Conservation (phyloP, 352 stramenopile species). For the Phytophthora pseudosyringae region DNA sequence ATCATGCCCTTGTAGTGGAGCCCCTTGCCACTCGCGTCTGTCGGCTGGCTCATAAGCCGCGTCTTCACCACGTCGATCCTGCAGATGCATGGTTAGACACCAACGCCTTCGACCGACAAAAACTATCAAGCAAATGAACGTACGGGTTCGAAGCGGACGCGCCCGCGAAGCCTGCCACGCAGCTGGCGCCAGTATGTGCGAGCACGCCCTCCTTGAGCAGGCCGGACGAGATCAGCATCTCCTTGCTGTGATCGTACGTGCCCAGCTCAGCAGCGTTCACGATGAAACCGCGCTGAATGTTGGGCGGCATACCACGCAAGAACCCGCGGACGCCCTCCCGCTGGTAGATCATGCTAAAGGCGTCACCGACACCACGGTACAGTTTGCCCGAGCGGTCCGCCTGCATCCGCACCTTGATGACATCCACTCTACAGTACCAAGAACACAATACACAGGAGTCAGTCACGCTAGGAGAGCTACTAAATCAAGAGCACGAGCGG, state of each 20-base stretch:
- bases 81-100: conserved; percentile 8
- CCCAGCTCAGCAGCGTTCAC: conserved; percentile 87
- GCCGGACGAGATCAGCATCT: conserved; percentile 70
- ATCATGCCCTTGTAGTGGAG: conserved; percentile 73
- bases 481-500: neutral
- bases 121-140: conserved; percentile 8
- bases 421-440: conserved; percentile 65
- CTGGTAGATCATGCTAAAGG: conserved; percentile 76
- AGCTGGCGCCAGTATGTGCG: conserved; percentile 78
- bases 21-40: conserved; percentile 55
- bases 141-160: conserved; percentile 81
- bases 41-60: conserved; percentile 81
- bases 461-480: conserved; percentile 5
- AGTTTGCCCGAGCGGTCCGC: conserved; percentile 70
- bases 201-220: conserved; percentile 67
- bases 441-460: conserved; percentile 3
- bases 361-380: conserved; percentile 74
- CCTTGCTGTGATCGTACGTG: conserved; percentile 90
- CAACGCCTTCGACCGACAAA: conserved; percentile 2
- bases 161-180: conserved; percentile 77
- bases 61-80: conserved; percentile 90
- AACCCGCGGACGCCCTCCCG: conserved; percentile 78
- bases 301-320: conserved; percentile 80
- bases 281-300: conserved; percentile 88
- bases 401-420: conserved; percentile 92